Evolutionary conservation across 768 basidiomycete species (phyloP).

Genomic region (Amylocystis lapponica): DNA sequence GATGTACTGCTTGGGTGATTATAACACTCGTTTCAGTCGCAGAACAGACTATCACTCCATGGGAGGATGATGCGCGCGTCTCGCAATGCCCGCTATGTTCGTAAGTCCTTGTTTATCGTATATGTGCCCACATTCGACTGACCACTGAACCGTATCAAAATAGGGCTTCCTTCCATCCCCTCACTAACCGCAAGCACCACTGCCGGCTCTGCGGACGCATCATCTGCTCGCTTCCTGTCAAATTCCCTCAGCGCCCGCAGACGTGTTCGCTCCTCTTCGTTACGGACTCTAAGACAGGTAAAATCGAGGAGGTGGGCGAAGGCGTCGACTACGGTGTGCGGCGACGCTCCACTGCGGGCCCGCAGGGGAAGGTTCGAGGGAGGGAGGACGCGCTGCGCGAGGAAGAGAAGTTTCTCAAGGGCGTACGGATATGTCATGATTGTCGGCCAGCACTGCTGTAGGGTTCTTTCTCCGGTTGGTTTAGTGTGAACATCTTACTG

Average conservation of each 20-base stretch:
- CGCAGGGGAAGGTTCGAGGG: constrained; percentile 18
- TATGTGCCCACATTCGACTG: not conserved
- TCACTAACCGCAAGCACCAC: constrained; percentile 94
- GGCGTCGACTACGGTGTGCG: constrained; percentile 81
- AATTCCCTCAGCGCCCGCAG: constrained; percentile 57
- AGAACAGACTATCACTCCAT: constrained; percentile 92
- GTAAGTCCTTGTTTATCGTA: constrained; percentile 35
- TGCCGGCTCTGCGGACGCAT: constrained; percentile 91
- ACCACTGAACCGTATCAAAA: not conserved
- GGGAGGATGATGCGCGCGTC: constrained; percentile 80
- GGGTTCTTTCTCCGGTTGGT: constrained; percentile 30
- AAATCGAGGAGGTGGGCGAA: constrained; percentile 81
- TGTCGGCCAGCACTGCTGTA: constrained; percentile 80
- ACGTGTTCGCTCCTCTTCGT: constrained; percentile 81
- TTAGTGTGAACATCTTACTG: not conserved
- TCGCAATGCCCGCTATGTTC: constrained; percentile 81
- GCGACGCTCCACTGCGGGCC: constrained; percentile 35
- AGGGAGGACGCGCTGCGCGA: constrained; percentile 42
- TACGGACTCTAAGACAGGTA: constrained; percentile 70
- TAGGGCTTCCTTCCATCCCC: constrained; percentile 73
- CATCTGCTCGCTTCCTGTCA: constrained; percentile 83
- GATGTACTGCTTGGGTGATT: no score
- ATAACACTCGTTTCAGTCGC: constrained; percentile 44
- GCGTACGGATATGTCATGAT: constrained; percentile 79
- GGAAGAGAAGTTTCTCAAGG: constrained; percentile 82